Evolutionary conservation across 2,329 filamentous ascomycete genomes (phyloP).

Genomic region (Pestalotiopsis fici): DNA sequence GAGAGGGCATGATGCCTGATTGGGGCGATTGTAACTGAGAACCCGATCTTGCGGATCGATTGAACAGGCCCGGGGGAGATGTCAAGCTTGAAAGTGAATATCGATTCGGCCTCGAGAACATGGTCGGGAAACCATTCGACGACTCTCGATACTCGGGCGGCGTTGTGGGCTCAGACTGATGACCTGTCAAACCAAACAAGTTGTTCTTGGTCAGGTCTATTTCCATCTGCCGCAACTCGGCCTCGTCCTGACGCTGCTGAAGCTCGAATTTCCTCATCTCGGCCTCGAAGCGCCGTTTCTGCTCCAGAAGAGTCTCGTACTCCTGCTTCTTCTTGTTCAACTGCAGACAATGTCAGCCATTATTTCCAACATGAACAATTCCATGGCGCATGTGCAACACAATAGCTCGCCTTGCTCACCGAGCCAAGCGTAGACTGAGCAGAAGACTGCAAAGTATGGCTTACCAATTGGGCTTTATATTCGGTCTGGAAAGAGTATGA

Average conservation of each 20-base stretch:
- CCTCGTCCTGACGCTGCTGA: conserved; percentile 79
- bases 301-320: conserved; percentile 87
- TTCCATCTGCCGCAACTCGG: conserved; percentile 83
- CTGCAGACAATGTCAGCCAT: conserved; percentile 52
- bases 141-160: conserved; percentile 88
- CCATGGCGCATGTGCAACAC: conserved; percentile 1
- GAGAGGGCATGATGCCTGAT: conserved; percentile 56
- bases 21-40: conserved; percentile 81
- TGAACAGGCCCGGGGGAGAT: conserved; percentile 75
- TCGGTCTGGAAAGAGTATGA: conserved; percentile 23
- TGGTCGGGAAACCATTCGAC: conserved; percentile 69
- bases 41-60: conserved; percentile 73
- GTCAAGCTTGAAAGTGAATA: conserved; percentile 88
- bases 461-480: conserved; percentile 71
- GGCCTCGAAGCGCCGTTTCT: conserved; percentile 85
- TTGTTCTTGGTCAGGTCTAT: conserved; percentile 68
- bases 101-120: conserved; percentile 81
- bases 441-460: conserved; percentile 17
- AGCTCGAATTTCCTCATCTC: conserved; percentile 90
- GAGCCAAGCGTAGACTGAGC: conserved; percentile 6
- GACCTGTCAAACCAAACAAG: conserved; percentile 58
- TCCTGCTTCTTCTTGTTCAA: conserved; percentile 92
- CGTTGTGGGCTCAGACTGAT: conserved; percentile 93
- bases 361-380: neutral
- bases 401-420: conserved; percentile 7